phyloP scores from a whole-genome alignment of 179 eudicot species.

The Silene vulgaris region DNA sequence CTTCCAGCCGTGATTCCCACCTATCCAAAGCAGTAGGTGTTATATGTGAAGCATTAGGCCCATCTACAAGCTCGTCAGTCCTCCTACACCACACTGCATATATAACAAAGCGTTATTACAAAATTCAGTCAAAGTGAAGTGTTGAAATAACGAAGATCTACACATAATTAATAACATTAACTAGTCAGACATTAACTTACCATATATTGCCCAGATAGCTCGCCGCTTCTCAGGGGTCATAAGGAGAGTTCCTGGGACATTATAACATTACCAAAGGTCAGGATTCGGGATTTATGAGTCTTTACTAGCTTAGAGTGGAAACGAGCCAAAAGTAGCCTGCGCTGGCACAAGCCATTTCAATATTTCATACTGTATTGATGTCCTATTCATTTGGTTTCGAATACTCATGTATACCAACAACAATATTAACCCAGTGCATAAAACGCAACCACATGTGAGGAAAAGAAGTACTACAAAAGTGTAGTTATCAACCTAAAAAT shows the following conservation, averaged over 20 bases:
- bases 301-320: no score
- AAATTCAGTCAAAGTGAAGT: background rate
- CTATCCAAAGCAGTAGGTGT: constrained; percentile 68
- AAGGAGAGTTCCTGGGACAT: constrained; percentile 58
- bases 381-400: background rate
- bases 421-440: no score
- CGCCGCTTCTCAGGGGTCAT: constrained; percentile 76
- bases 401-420: no score
- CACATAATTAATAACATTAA: background rate
- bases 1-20: constrained; percentile 72
- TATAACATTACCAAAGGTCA: constrained; percentile 10
- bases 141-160: no score
- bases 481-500: no score
- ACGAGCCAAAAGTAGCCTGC: background rate
- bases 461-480: no score
- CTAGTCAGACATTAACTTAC: constrained; percentile 27
- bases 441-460: no score
- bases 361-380: no score
- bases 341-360: background rate
- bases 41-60: constrained; percentile 77
- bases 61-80: constrained; percentile 83
- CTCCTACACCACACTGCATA: constrained; percentile 79
- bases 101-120: background rate
- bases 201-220: constrained; percentile 94
- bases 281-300: constrained; percentile 12